Evolutionary conservation across 805 yeast genomes (phyloP).

Genomic region (Zygosaccharomyces rouxii): DNA sequence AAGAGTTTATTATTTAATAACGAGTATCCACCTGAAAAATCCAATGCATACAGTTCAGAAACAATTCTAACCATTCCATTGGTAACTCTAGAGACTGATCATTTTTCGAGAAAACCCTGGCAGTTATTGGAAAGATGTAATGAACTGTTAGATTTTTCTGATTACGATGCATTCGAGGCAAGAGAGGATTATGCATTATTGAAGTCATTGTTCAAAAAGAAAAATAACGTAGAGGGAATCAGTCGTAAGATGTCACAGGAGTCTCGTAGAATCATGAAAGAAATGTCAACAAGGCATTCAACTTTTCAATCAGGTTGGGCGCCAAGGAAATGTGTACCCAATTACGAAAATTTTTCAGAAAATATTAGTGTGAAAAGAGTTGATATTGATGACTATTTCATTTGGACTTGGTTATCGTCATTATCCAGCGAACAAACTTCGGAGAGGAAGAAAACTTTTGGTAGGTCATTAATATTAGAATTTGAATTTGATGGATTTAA

Average conservation of each 20-base stretch:
- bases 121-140: constrained; percentile 59
- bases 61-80: constrained; percentile 56
- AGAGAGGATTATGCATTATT: constrained; percentile 74
- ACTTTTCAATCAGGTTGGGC: constrained; percentile 43
- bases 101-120: constrained; percentile 44
- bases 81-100: constrained; percentile 49
- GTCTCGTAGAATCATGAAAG: constrained; percentile 52
- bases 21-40: constrained; percentile 68
- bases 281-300: constrained; percentile 39
- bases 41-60: constrained; percentile 36
- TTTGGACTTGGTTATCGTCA: constrained; percentile 87
- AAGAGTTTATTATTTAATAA: constrained; percentile 60
- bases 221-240: constrained; percentile 47
- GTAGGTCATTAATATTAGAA: constrained; percentile 76
- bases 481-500: constrained; percentile 71
- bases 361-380: constrained; percentile 49
- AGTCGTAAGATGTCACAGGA: constrained; percentile 67
- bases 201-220: constrained; percentile 62
- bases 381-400: constrained; percentile 78
- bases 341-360: constrained; percentile 24
- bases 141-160: constrained; percentile 60
- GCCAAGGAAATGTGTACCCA: constrained; percentile 25
- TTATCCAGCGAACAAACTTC: constrained; percentile 69
- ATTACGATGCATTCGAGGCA: constrained; percentile 63
- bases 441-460: constrained; percentile 62